Evolutionary conservation across 2,329 filamentous ascomycete genomes (phyloP).

Genomic region (Fusarium anthophilum): DNA sequence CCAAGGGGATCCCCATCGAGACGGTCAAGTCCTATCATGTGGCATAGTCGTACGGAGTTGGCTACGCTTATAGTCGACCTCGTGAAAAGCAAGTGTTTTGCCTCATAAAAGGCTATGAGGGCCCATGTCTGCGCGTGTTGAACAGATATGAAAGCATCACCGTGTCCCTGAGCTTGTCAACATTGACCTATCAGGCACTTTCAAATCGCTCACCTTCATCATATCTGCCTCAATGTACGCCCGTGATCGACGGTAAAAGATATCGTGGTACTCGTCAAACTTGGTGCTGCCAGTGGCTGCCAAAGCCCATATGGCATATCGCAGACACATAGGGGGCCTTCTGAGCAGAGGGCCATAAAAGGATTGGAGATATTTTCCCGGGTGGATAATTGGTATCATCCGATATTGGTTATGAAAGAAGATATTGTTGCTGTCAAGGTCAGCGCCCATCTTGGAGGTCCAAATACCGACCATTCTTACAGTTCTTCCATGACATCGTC

Average conservation of each 20-base stretch:
- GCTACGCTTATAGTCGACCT: slow-evolving; percentile 85
- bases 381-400: slow-evolving; percentile 80
- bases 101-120: slow-evolving; percentile 80
- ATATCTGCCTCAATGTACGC: slow-evolving; percentile 88
- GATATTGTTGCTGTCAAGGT: slow-evolving; percentile 65
- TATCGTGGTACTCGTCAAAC: slow-evolving; percentile 75
- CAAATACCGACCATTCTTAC: slow-evolving; percentile 57
- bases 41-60: slow-evolving; percentile 72
- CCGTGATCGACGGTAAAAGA: slow-evolving; percentile 83
- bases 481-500: slow-evolving; percentile 84
- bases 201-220: slow-evolving; percentile 67
- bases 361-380: slow-evolving; percentile 76
- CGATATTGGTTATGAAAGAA: slow-evolving; percentile 82
- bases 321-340: slow-evolving; percentile 82
- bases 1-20: slow-evolving; percentile 73
- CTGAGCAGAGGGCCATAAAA: slow-evolving; percentile 77
- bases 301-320: slow-evolving; percentile 90
- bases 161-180: slow-evolving; percentile 64
- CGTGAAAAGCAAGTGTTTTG: slow-evolving; percentile 85
- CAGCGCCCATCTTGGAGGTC: neutral
- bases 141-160: slow-evolving; percentile 83
- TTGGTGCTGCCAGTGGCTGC: slow-evolving; percentile 77
- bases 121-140: slow-evolving; percentile 83
- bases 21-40: slow-evolving; percentile 88
- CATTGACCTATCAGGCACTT: neutral